Conservation (phyloP, 495 filamentous ascomycete genomes). For the Penicillium herquei region DNA sequence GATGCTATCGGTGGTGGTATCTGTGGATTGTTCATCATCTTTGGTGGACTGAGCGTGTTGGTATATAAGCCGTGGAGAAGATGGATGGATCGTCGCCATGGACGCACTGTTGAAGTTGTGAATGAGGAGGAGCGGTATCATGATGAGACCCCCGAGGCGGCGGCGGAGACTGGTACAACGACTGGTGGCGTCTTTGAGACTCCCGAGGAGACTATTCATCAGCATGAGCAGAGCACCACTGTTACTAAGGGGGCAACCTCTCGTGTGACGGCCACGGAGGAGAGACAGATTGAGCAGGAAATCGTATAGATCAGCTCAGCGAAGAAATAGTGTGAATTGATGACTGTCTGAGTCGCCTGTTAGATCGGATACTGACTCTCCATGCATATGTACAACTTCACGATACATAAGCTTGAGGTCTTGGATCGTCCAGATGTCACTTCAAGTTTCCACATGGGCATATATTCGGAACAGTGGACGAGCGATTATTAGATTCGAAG, state of each 20-base stretch:
- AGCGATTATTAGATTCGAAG: too few species aligned
- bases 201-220: not conserved
- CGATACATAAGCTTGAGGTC: not conserved
- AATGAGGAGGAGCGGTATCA: conserved; percentile 23
- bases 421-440: too few species aligned
- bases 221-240: conserved; percentile 4
- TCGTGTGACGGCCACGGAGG: conserved; percentile 17
- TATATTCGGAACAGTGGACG: too few species aligned
- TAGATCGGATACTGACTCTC: not conserved
- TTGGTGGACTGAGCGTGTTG: conserved; percentile 67
- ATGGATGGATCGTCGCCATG: conserved; percentile 49
- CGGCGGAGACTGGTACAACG: not conserved
- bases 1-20: conserved; percentile 85
- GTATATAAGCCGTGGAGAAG: conserved; percentile 76
- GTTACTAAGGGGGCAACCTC: conserved; percentile 15
- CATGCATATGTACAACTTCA: not conserved
- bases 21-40: conserved; percentile 76
- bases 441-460: too few species aligned
- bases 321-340: not conserved
- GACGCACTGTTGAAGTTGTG: conserved; percentile 19
- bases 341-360: not conserved
- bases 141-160: conserved; percentile 10
- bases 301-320: conserved; percentile 8
- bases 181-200: not conserved
- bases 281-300: conserved; percentile 18